Percentiles rank a stretch among this genome's conserved stretches.
Conservation (phyloP, 768 basidiomycete genomes). For the Russula sp. region DNA sequence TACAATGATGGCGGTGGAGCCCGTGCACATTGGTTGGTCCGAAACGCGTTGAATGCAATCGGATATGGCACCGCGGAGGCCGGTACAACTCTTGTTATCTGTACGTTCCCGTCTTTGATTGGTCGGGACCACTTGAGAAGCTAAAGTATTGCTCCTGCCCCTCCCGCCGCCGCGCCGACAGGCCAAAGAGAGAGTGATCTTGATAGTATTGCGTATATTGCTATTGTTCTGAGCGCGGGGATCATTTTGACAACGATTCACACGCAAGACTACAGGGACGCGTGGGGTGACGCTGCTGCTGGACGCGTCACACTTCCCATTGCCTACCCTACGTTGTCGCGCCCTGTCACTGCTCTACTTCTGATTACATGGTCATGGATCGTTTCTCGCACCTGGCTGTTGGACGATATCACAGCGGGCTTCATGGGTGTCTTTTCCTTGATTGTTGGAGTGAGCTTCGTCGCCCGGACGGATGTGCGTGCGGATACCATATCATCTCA, state of each 20-base stretch:
- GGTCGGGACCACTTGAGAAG: background rate
- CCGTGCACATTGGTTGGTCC: conserved; percentile 37
- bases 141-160: background rate
- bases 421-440: conserved; percentile 38
- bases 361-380: conserved; percentile 42
- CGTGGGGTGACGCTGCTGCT: conserved; percentile 41
- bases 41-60: conserved; percentile 38
- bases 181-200: conserved; percentile 27
- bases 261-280: conserved; percentile 49
- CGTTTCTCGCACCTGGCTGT: conserved; percentile 40
- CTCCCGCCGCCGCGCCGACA: background rate
- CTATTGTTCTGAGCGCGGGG: conserved; percentile 39
- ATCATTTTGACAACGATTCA: conserved; percentile 49
- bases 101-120: conserved; percentile 30
- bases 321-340: conserved; percentile 39
- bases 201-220: conserved; percentile 35
- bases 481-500: conserved; percentile 30
- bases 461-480: conserved; percentile 16
- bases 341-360: conserved; percentile 37
- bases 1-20: conserved; percentile 34
- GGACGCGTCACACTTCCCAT: conserved; percentile 47
- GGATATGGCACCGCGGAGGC: conserved; percentile 41
- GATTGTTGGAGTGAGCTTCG: conserved; percentile 35
- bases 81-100: conserved; percentile 39
- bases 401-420: conserved; percentile 33